phyloP scores from a whole-genome alignment of 495 filamentous ascomycete genomes.

The Xylaria palmicola region DNA sequence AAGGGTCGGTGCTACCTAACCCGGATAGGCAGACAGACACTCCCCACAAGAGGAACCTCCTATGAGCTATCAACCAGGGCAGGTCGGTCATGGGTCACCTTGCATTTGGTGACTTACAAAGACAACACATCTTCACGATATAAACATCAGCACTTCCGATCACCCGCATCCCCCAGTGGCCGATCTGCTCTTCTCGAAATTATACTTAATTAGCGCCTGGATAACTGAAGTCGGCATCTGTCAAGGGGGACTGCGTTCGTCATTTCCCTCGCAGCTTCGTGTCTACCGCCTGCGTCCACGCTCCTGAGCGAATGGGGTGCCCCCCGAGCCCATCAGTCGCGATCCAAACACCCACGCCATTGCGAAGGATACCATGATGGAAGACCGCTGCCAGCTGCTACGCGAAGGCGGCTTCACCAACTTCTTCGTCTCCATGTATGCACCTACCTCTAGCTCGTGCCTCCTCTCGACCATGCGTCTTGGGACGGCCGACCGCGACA shows the following conservation, averaged over 20 bases:
- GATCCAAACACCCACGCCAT: not conserved
- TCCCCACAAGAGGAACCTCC: no score
- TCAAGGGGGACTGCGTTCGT: no score
- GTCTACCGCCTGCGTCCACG: not conserved
- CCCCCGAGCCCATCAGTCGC: not conserved
- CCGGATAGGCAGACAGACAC: no score
- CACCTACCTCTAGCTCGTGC: slow-evolving; percentile 4
- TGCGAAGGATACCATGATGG: slow-evolving; percentile 29
- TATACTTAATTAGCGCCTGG: not conserved
- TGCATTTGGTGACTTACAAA: no score
- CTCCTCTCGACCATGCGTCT: not conserved
- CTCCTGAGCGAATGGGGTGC: not conserved
- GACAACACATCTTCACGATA: no score
- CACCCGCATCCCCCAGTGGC: not conserved
- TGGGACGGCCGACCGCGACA: not conserved
- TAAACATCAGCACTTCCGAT: not conserved
- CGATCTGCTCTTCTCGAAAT: not conserved
- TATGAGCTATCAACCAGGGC: no score
- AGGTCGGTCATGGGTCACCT: no score
- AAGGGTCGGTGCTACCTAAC: no score
- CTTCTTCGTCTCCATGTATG: slow-evolving; percentile 62
- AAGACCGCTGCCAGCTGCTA: slow-evolving; percentile 52
- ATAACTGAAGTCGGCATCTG: no score
- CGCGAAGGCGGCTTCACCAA: slow-evolving; percentile 56
- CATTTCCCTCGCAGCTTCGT: not conserved